A percentile compares a stretch with the other conserved stretches of the same genome.
These are phyloP conservation scores for Xerocomellus intermedius DNA, from an alignment of 768 basidiomycete genomes.

Conservation along the genomic window DNA sequence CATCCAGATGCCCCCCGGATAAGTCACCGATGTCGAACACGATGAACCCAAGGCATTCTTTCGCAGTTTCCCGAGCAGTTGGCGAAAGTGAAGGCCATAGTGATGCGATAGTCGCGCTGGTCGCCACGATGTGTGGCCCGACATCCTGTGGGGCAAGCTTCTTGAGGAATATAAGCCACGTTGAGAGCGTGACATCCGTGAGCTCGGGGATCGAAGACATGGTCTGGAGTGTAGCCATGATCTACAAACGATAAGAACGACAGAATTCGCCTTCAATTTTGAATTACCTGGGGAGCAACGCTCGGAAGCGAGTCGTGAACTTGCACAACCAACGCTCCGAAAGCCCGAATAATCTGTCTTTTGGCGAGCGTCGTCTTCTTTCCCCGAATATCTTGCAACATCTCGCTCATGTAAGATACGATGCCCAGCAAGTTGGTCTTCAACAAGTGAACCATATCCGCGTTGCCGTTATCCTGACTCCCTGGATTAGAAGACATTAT, in stretches of 20 bases:
- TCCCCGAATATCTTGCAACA: conserved; percentile 80
- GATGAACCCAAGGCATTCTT: conserved; percentile 63
- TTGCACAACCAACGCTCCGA: conserved; percentile 67
- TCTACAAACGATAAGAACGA: conserved; percentile 44
- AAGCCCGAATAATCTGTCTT: conserved; percentile 72
- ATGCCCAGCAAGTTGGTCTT: conserved; percentile 80
- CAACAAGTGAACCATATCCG: conserved; percentile 58
- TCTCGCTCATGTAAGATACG: conserved; percentile 80
- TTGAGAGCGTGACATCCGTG: conserved; percentile 72
- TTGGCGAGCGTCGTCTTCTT: conserved; percentile 70
- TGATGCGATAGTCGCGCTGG: conserved; percentile 79
- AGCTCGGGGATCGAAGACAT: conserved; percentile 76
- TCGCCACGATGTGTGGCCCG: conserved; percentile 81
- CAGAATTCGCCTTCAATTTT: background rate
- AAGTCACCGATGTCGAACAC: conserved; percentile 59
- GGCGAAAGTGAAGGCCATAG: conserved; percentile 68
- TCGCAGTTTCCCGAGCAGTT: conserved; percentile 51
- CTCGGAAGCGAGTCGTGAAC: conserved; percentile 71
- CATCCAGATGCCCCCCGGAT: conserved; percentile 59
- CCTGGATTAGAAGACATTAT: conserved; percentile 26
- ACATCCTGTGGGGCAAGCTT: conserved; percentile 68
- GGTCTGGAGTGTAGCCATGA: conserved; percentile 95
- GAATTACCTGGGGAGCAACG: conserved; percentile 82
- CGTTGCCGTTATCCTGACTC: conserved; percentile 27
- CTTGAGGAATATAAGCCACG: conserved; percentile 76